These are phyloP conservation scores for Clitoria ternatea DNA, from an alignment of 306 rosid species.

Conservation along the genomic window DNA sequence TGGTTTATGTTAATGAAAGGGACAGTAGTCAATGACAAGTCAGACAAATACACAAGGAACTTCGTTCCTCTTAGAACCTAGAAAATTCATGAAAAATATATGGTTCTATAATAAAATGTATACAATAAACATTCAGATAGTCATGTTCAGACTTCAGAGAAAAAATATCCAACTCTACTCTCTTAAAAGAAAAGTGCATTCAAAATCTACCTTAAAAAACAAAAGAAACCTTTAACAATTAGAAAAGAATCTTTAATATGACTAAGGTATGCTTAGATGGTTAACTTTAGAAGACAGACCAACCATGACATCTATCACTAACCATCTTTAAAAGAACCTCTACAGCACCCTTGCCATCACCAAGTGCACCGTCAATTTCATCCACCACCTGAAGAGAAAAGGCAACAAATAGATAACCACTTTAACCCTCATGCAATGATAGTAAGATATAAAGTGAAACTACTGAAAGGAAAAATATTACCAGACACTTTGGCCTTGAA, in stretches of 20 bases:
- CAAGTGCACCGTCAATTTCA: constrained; percentile 95
- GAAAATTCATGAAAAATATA: neutral
- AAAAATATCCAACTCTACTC: constrained; percentile 1
- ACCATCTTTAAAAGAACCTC: constrained; percentile 93
- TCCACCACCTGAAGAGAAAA: constrained; percentile 67
- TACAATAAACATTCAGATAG: neutral
- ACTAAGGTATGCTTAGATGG: constrained; percentile 3
- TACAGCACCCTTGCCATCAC: constrained; percentile 97
- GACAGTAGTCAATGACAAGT: neutral
- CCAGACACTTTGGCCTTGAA: constrained; percentile 87
- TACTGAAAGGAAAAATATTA: constrained; percentile 31
- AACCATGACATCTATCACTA: constrained; percentile 22
- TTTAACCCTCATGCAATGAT: neutral
- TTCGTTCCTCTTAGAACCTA: neutral
- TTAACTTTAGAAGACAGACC: constrained; percentile 4
- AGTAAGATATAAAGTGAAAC: constrained; percentile 12
- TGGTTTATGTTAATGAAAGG: neutral
- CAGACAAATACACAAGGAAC: neutral
- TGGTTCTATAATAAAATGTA: neutral
- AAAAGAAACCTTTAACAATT: neutral
- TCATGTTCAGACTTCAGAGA: neutral
- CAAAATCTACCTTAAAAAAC: neutral
- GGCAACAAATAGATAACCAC: neutral
- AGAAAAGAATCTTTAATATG: neutral
- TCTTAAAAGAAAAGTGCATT: constrained; percentile 12